phyloP scores from a whole-genome alignment of 345 rosid species.

The Geranium brycei region DNA sequence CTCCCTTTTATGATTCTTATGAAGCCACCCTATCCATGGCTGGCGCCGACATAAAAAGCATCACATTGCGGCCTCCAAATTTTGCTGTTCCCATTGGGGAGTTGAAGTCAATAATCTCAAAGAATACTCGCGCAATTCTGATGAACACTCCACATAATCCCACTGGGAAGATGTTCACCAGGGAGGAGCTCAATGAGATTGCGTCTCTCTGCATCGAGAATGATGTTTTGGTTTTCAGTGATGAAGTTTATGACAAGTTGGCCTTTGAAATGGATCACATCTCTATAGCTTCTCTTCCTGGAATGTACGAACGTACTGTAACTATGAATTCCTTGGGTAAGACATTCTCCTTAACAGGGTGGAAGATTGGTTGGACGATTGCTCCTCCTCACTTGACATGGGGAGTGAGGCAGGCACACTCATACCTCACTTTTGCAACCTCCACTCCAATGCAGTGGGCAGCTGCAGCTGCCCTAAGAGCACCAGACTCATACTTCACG shows the following conservation, averaged over 20 bases:
- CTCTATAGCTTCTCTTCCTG: conserved; percentile 83
- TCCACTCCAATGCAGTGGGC: conserved; percentile 81
- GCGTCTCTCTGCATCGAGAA: conserved; percentile 76
- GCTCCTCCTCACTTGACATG: conserved; percentile 82
- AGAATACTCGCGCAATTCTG: conserved; percentile 68
- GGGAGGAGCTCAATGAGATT: conserved; percentile 54
- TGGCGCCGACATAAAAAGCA: conserved; percentile 66
- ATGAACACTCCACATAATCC: conserved; percentile 91
- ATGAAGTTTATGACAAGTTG: conserved; percentile 91
- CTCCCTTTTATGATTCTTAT: conserved; percentile 87
- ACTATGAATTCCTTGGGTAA: conserved; percentile 89
- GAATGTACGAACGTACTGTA: conserved; percentile 81
- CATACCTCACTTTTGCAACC: conserved; percentile 82
- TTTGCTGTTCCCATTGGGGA: conserved; percentile 60
- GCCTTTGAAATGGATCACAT: conserved; percentile 88
- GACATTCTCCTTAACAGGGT: conserved; percentile 88
- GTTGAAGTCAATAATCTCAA: conserved; percentile 59
- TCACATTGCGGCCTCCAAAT: conserved; percentile 72
- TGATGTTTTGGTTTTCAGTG: conserved; percentile 67
- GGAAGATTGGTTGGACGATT: conserved; percentile 99
- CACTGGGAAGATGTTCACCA: conserved; percentile 86
- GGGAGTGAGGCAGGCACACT: conserved; percentile 86
- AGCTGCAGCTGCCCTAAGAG: conserved; percentile 50
- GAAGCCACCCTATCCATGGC: conserved; percentile 98
- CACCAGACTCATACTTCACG: conserved; percentile 65